Evolutionary conservation across 1,139 yeast genomes (phyloP), one percentile per base, ranked within the genome.

Genomic region (Tardiomyces blankii): DNA sequence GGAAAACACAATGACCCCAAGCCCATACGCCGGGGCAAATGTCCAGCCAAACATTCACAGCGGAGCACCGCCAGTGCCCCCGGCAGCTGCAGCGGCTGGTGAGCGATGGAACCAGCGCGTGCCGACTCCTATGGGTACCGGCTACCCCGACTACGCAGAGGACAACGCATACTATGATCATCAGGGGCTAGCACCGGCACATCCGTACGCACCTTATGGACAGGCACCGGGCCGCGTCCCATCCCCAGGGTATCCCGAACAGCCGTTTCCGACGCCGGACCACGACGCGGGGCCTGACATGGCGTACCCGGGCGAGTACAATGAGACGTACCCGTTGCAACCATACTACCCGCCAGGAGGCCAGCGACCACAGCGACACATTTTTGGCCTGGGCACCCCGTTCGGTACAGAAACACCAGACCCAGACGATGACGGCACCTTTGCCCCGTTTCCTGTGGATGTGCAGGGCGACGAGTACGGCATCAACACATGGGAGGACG

Each of bases 391-490:
- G 9, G 38, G 38, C 30, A 44, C 12, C 21, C 46, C 39, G 27
- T 28, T 38, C 39, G 18, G 43, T 39, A 25, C 46, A 11, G 25
- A 40, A 33, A 28, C 45, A 6, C 44, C 49, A 27, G 55, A 51
- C 13, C 41, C 49, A 7, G 59, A 55, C 41, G 58, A 57, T 40
- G 60, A 54, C 32, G 62, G 55, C 35, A 47, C 50, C 33, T 60
- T 61, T 49, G 54, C 53, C 41, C 66, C 63, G n/a, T 59, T 64
- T 43, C 69, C 69, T 2, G 25, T 21, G 25, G 25, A 21, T 7
- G 58, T 65, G 38, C 51, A 52, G 2, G 71, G 71, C 6, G 71
- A 64, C 45, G 61, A 61, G 42, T 67, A 67, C 48, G 66, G 62
- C 2, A 51, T 68, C 41, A 68, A 67, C 47, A 65, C 71, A 1